Evolutionary conservation across 441 rosid species (phyloP).

Genomic region (Kokia cookei): DNA sequence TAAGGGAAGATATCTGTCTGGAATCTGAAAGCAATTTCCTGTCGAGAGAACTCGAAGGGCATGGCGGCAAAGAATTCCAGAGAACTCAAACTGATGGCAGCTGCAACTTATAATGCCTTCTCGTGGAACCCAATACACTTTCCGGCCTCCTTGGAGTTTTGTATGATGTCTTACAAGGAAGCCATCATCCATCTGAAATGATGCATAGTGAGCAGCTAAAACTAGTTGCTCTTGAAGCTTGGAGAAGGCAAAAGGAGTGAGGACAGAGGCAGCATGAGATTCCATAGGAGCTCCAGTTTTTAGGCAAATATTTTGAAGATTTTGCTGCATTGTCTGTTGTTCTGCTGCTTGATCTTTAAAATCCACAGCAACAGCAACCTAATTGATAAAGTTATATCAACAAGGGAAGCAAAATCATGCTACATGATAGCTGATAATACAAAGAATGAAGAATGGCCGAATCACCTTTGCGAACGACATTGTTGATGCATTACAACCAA

Average conservation of each 20-base stretch:
- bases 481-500: neutral
- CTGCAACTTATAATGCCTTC: conserved; percentile 93
- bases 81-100: conserved; percentile 91
- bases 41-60: conserved; percentile 91
- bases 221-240: conserved; percentile 97
- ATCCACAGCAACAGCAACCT: conserved; percentile 86
- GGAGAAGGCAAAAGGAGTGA: conserved; percentile 90
- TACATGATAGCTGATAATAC: neutral
- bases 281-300: conserved; percentile 98
- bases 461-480: neutral
- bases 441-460: neutral
- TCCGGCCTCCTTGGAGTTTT: conserved; percentile 84
- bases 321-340: conserved; percentile 96
- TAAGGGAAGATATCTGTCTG: conserved; percentile 77
- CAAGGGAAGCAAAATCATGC: neutral
- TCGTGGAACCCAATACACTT: conserved; percentile 83
- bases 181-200: conserved; percentile 82
- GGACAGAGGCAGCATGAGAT: conserved; percentile 77
- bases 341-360: conserved; percentile 95
- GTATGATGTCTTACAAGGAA: conserved; percentile 94
- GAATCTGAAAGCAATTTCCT: conserved; percentile 90
- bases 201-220: conserved; percentile 91
- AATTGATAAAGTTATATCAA: conserved; percentile 16
- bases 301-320: conserved; percentile 79
- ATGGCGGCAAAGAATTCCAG: conserved; percentile 88